These are phyloP conservation scores for Eucalyptus sp. DNA, from an alignment of 345 rosid species.

Conservation along the genomic window DNA sequence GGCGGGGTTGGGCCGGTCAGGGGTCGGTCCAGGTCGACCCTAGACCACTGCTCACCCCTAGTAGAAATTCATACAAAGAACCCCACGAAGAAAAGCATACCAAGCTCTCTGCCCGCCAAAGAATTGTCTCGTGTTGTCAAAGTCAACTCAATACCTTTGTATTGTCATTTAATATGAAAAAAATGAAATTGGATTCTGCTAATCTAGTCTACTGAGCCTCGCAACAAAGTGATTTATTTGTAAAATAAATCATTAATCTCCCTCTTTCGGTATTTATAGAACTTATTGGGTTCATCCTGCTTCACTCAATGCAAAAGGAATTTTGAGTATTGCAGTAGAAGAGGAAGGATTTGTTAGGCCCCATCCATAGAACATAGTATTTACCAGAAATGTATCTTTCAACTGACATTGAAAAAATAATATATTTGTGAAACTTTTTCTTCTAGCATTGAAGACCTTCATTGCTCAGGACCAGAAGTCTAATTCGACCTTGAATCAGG, in stretches of 20 bases:
- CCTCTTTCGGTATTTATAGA: background rate
- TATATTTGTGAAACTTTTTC: background rate
- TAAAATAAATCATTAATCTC: background rate
- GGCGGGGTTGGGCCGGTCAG: too few species aligned
- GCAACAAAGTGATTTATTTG: background rate
- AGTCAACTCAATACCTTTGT: background rate
- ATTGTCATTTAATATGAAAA: background rate
- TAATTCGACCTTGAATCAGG: background rate
- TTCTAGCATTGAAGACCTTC: background rate
- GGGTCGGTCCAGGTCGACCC: too few species aligned
- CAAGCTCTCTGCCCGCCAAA: conserved; percentile 12
- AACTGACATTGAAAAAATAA: background rate
- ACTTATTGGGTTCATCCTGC: background rate
- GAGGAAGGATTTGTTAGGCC: background rate
- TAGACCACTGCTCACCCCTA: too few species aligned
- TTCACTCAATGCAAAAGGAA: background rate
- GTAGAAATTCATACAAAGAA: background rate
- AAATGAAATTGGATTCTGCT: background rate
- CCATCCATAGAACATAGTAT: background rate
- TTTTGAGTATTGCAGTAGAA: background rate
- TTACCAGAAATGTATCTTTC: background rate
- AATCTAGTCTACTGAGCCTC: background rate
- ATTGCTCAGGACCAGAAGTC: background rate
- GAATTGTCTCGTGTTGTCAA: background rate
- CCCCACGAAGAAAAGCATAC: background rate